These are phyloP conservation scores for Rhodamnia argentea DNA, from an alignment of 345 rosid species.

Conservation along the genomic window DNA sequence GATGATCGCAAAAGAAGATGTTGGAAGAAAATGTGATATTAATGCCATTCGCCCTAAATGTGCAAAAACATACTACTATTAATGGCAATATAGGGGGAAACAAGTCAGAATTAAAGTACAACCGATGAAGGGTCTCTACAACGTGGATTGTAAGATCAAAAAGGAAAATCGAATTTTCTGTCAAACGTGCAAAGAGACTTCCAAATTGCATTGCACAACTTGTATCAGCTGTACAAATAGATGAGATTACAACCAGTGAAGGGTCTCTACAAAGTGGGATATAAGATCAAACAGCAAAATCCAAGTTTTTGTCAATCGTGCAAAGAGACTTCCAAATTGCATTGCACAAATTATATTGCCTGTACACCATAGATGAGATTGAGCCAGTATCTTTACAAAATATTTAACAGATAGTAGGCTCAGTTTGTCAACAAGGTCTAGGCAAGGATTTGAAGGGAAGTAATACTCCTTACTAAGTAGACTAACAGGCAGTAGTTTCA, in stretches of 20 bases:
- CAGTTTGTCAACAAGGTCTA: not conserved
- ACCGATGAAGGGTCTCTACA: not conserved
- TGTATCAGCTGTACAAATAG: not conserved
- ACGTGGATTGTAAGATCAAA: not conserved
- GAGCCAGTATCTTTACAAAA: too few species aligned
- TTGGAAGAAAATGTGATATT: fast-evolving
- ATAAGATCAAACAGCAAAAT: too few species aligned
- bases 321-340: too few species aligned
- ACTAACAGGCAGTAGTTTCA: not conserved
- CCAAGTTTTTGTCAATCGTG: too few species aligned
- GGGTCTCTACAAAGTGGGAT: too few species aligned
- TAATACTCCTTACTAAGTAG: not conserved
- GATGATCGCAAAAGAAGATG: fast-evolving
- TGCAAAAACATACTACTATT: not conserved
- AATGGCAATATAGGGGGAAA: not conserved
- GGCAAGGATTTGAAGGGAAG: not conserved
- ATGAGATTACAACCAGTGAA: not conserved
- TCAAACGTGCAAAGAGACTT: not conserved
- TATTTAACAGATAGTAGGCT: not conserved
- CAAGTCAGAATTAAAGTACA: not conserved
- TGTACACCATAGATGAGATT: too few species aligned
- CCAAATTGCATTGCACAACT: not conserved
- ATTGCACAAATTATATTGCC: too few species aligned
- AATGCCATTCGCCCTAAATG: not conserved
- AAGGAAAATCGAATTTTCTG: not conserved